Conservation (phyloP, 129 eudicot species). For the Escallonia rubra region DNA sequence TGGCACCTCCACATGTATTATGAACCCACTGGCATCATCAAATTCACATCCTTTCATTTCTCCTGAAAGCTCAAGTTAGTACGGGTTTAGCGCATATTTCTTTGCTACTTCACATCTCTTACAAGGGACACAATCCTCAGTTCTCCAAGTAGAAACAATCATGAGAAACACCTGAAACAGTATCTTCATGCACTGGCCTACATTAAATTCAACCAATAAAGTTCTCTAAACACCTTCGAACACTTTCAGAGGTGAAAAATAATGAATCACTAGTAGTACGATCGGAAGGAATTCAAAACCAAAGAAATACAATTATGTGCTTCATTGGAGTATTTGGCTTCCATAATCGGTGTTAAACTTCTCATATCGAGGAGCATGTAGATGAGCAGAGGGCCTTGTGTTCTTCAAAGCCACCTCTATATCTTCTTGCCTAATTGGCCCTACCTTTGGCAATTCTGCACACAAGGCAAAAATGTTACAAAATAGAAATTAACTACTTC, state of each 20-base stretch:
- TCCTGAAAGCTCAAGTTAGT: no score
- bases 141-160: no score
- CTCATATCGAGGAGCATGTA: constrained; percentile 87
- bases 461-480: neutral
- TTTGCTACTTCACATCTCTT: no score
- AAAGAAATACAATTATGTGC: constrained; percentile 8
- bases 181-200: neutral
- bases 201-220: neutral
- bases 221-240: neutral
- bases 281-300: neutral
- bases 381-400: constrained; percentile 96
- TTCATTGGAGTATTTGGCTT: constrained; percentile 81
- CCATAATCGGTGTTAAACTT: constrained; percentile 90
- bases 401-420: constrained; percentile 72
- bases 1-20: no score
- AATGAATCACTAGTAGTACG: constrained; percentile 5
- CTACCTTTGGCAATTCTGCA: constrained; percentile 87
- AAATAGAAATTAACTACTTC: neutral
- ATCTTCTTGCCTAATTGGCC: constrained; percentile 70
- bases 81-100: no score
- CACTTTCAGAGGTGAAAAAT: neutral
- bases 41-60: no score
- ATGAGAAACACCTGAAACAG: no score
- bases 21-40: no score
- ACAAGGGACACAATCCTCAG: no score